Base-by-base conservation (phyloP, 352 stramenopile genomes). In the Phytophthora ramorum region DNA sequence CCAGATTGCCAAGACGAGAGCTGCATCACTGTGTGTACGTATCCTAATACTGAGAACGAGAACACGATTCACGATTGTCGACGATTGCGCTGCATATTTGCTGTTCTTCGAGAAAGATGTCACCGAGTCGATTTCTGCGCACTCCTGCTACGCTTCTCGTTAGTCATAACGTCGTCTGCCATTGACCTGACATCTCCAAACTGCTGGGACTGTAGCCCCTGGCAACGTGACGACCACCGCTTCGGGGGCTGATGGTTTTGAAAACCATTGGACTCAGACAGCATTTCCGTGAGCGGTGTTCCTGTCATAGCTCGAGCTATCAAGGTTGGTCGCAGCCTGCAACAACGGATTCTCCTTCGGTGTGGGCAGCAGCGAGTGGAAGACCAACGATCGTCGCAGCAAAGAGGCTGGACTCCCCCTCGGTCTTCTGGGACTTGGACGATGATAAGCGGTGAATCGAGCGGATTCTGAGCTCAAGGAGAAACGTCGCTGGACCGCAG, bases 151-250 rank as follows among this genome's bases (percentile, higher is more conserved):
- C 58, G 26, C 52, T 69, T 30, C 22, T 69, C 17, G 61, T 63
- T 69, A 26, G 46, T 24, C 6, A 37, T 44, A 9, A 50, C 52
- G 20, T 40, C 61, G 13, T 54, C 61, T 4, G 52, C 37, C 13
- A 28, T 69, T 1, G 61, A 64, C 16, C 64, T 54, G 61, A 64
- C 13, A 41, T 69, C 26, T 49, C 53, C 61, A 69, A 46, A 28
- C 58, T 7, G 24, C 58, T 14, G 49, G 40, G 19, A 66, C 58
- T n/a, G 58, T 66, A 34, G 48, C 49, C 16, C 58, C 58, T 6
- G 48, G 22, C 14, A 7, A 28, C 12, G 41, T 43, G 13, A 60
- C 56, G 22, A 50, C 34, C 40, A 32, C 57, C 10, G 32, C 32
- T 13, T 37, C 32, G 7, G 32, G 32, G n/a, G n/a, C n/a, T 28